Evolutionary conservation across 352 stramenopile species (phyloP).

Genomic region (Pythium brachiatum): DNA sequence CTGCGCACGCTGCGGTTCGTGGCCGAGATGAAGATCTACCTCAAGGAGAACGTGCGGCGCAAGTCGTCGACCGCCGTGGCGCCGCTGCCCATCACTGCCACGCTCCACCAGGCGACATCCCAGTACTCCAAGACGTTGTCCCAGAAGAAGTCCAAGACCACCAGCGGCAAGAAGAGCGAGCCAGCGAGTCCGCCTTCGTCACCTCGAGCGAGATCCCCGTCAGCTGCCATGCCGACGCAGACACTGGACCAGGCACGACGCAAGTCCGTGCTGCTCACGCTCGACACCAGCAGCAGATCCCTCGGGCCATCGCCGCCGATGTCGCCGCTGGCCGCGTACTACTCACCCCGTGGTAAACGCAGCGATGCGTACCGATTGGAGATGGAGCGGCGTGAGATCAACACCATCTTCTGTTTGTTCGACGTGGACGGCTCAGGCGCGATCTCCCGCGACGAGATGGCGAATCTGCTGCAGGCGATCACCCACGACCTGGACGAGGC

Average conservation of each 20-base stretch:
- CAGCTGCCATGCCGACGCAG: not conserved
- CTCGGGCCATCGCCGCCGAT: slow-evolving; percentile 32
- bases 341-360: slow-evolving; percentile 40
- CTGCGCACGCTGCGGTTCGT: slow-evolving; percentile 73
- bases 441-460: slow-evolving; percentile 63
- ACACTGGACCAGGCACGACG: slow-evolving; percentile 14
- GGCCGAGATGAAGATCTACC: slow-evolving; percentile 78
- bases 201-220: slow-evolving; percentile 13
- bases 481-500: slow-evolving; percentile 60
- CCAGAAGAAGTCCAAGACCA: slow-evolving; percentile 20
- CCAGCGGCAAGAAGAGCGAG: not conserved
- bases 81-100: slow-evolving; percentile 34
- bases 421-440: slow-evolving; percentile 59
- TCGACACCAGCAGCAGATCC: slow-evolving; percentile 9
- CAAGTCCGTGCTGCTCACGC: slow-evolving; percentile 11
- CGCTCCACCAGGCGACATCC: slow-evolving; percentile 33
- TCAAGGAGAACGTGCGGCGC: slow-evolving; percentile 49
- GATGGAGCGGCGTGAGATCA: slow-evolving; percentile 65
- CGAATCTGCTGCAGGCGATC: slow-evolving; percentile 50
- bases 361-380: slow-evolving; percentile 57
- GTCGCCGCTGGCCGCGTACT: slow-evolving; percentile 50
- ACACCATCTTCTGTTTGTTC: slow-evolving; percentile 72
- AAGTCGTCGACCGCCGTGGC: slow-evolving; percentile 8
- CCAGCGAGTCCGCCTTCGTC: not conserved
- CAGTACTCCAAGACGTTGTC: slow-evolving; percentile 26